Evolutionary conservation across 2,329 filamentous ascomycete genomes (phyloP).

Genomic region (Diaporthe eres): DNA sequence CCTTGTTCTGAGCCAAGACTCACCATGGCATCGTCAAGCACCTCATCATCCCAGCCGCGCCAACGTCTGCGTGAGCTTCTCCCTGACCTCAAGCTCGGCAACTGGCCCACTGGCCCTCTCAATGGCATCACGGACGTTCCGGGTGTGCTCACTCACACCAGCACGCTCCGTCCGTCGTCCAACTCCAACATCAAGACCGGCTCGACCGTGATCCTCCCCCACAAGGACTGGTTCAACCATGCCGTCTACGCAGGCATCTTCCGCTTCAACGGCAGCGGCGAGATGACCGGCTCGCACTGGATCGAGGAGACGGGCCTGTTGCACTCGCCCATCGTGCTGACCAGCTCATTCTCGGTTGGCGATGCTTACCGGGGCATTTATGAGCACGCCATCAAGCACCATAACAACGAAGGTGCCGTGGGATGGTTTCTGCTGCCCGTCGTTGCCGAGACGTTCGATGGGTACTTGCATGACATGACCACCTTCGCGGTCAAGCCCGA

Average conservation of each 20-base stretch:
- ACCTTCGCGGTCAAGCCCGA: slow-evolving; percentile 68
- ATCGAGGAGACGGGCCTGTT: slow-evolving; percentile 73
- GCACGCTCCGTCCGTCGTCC: slow-evolving; percentile 54
- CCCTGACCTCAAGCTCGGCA: slow-evolving; percentile 59
- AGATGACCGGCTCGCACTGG: slow-evolving; percentile 74
- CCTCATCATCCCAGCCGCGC: slow-evolving; percentile 41
- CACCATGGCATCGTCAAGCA: slow-evolving; percentile 27
- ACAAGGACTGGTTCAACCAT: slow-evolving; percentile 58
- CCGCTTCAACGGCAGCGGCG: slow-evolving; percentile 75
- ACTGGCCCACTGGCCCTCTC: slow-evolving; percentile 58
- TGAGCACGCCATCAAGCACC: slow-evolving; percentile 65
- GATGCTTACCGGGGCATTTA: slow-evolving; percentile 71
- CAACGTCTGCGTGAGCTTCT: slow-evolving; percentile 60
- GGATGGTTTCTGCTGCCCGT: slow-evolving; percentile 70
- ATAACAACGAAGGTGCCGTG: slow-evolving; percentile 58
- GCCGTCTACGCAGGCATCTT: slow-evolving; percentile 67
- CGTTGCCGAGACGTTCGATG: slow-evolving; percentile 75
- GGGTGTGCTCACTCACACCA: slow-evolving; percentile 62
- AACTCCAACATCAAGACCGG: slow-evolving; percentile 59
- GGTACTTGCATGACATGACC: slow-evolving; percentile 70
- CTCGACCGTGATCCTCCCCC: slow-evolving; percentile 64
- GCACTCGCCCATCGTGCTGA: slow-evolving; percentile 72
- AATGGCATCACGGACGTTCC: slow-evolving; percentile 67
- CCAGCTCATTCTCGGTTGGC: slow-evolving; percentile 70
- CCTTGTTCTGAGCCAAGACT: not conserved